Percentiles rank a stretch among this genome's conserved stretches.
Evolutionary conservation across 169 alveolate species (phyloP).

Genomic region (Ichthyophthirius multifiliis): DNA sequence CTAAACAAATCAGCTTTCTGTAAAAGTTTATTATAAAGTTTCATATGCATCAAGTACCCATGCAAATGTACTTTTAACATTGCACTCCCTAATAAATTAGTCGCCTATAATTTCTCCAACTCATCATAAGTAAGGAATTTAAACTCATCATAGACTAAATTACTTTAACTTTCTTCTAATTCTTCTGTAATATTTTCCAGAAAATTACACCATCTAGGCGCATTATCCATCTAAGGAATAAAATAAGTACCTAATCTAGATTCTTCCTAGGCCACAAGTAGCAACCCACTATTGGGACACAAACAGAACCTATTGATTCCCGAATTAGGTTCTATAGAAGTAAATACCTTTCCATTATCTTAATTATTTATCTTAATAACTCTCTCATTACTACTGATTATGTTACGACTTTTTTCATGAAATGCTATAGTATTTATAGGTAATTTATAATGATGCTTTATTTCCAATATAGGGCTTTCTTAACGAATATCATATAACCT

Average conservation of each 20-base stretch:
- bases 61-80: constrained; percentile 94
- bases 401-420: constrained; percentile 59
- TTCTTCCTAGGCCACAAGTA: constrained; percentile 92
- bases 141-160: constrained; percentile 90
- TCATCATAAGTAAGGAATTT: constrained; percentile 93
- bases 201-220: constrained; percentile 96
- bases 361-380: constrained; percentile 74
- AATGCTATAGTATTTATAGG: constrained; percentile 71
- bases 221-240: constrained; percentile 93
- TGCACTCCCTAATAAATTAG: constrained; percentile 92
- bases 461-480: neutral
- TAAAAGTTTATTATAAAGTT: constrained; percentile 80
- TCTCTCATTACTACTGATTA: constrained; percentile 78
- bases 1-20: constrained; percentile 83
- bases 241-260: constrained; percentile 92
- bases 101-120: constrained; percentile 90
- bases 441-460: constrained; percentile 73
- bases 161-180: constrained; percentile 87
- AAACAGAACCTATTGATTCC: constrained; percentile 80
- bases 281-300: constrained; percentile 90
- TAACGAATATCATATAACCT: constrained; percentile 10
- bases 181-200: constrained; percentile 96
- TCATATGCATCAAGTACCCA: constrained; percentile 92
- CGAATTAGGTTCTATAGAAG: constrained; percentile 82
- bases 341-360: constrained; percentile 64